Conservation (phyloP, 768 basidiomycete species). For the Mycena crocata region DNA sequence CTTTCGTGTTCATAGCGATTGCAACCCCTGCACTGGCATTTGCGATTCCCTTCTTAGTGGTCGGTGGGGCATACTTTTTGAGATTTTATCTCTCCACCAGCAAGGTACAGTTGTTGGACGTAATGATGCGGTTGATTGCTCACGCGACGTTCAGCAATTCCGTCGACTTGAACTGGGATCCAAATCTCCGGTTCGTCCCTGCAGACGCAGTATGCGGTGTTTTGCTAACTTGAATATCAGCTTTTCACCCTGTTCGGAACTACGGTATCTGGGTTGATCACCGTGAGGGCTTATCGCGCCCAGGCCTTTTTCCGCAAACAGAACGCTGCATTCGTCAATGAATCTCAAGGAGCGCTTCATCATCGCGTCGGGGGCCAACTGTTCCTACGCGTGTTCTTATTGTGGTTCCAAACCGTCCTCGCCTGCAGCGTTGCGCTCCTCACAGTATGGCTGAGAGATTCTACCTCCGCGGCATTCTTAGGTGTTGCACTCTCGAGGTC, state of each 20-base stretch:
- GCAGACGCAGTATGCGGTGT: not conserved
- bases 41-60: constrained; percentile 1
- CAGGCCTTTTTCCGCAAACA: not conserved
- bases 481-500: constrained; percentile 17
- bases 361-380: constrained; percentile 20
- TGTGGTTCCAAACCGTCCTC: constrained; percentile 25
- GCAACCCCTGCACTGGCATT: constrained; percentile 18
- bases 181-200: constrained; percentile 22
- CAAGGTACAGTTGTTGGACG: constrained; percentile 16
- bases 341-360: constrained; percentile 23
- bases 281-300: constrained; percentile 1
- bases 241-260: constrained; percentile 26
- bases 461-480: constrained; percentile 16
- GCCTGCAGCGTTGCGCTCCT: constrained; percentile 19
- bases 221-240: not conserved
- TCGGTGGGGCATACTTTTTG: constrained; percentile 9
- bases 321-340: constrained; percentile 23
- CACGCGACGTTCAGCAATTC: constrained; percentile 20
- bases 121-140: not conserved
- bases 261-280: constrained; percentile 18
- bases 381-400: constrained; percentile 21
- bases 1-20: constrained; percentile 16
- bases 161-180: constrained; percentile 23
- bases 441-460: constrained; percentile 15
- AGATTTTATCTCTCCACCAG: constrained; percentile 25